Evolutionary conservation across 169 alveolate species (phyloP), one percentile per base, ranked within the genome.

Genomic region (Plasmodium ovale): DNA sequence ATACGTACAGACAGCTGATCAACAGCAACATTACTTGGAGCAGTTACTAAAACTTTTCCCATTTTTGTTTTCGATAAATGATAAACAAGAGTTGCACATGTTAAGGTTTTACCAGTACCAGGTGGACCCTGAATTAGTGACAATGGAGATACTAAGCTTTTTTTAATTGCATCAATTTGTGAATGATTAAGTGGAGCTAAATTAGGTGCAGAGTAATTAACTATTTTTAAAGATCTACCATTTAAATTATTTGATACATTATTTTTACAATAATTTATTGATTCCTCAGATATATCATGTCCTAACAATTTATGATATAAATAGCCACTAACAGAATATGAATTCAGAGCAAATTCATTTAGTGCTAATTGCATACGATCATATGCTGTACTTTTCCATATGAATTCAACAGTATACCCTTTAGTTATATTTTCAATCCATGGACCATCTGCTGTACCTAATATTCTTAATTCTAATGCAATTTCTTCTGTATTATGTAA

Each of bases 81-180:
- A 91, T 97, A 97, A 10, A 98, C 98, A 33, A 98, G 91, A 0
- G 99, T 96, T 3, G 99, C 98, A 49, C 97, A 94, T 10, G 99
- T 97, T 39, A 97, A 97, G 0, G 99, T 98, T 89, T 98, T 98
- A 7, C 99, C 99, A 42, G 99, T 98, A 1, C 99, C 99, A 27
- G 99, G 99, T 21, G 99, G 99, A 2, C 99, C 99, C 73, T 98
- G 99, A 19, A 97, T 96, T 19, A 98, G 94, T 19, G 98, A 69
- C 25, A 98, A 88, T 0, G 98, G 98, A 2, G 96, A 93, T 54
- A 91, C 90, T 37, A 98, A 85, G 0, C 99, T 99, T 70, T 95
- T 96, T 84, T 96, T 96, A 27, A 96, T 97, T 4, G 99, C 99
- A 72, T 94, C 95, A 60, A 89, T 93, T 92, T 98, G 97, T 59